Base-by-base conservation (phyloP, 139 green algal genomes). In the Mesotaenium endlicherianum region DNA sequence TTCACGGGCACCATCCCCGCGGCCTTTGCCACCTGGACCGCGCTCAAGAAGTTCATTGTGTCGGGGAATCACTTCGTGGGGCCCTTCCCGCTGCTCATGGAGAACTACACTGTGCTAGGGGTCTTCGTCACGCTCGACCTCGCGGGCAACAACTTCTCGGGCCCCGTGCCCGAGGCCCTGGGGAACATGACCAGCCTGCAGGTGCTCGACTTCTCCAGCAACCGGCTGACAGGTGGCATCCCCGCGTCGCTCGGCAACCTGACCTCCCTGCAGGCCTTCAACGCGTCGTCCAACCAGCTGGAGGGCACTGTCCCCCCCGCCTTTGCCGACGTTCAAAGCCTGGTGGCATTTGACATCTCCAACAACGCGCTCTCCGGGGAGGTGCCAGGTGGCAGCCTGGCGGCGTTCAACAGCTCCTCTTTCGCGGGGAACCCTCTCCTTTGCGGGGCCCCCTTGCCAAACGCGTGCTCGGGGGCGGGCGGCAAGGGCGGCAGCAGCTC, bases 211-310 rank as follows among this genome's bases (percentile, higher is more conserved):
- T 58, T 84, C 26, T 36, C 36, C 77, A 40, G 38, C 39, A 84
- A 84, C 58, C 16, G 45, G 0, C 77, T 84, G 38, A 80, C 77
- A 17, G 77, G 77, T 39, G 55, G n/a, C 34, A 78, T 84, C 31
- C 77, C 77, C 14, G 0, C 45, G 1, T 59, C 44, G 49, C 77
- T 84, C 64, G 55, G 39, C 26, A 50, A 41, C 11, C 31, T 84
- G 36, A 43, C 77, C 26, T 17, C 45, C 17, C 55, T 79, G 43
- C 34, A 5, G 36, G 6, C 17, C 2, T 50, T 84, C 5, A 55
- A 79, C 38, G 6, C 81, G 31, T 50, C 64, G 42, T 20, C 36
- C 44, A 84, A 84, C 77, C 14, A 39, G n/a, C 77, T 84, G 39
- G 34, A 34, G 16, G 77, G 77, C 40, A n/a, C n/a, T n/a, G n/a